A percentile compares a stretch with the other conserved stretches of the same genome.
phyloP scores from a whole-genome alignment of 768 basidiomycete species.

The Lactarius tabidus region DNA sequence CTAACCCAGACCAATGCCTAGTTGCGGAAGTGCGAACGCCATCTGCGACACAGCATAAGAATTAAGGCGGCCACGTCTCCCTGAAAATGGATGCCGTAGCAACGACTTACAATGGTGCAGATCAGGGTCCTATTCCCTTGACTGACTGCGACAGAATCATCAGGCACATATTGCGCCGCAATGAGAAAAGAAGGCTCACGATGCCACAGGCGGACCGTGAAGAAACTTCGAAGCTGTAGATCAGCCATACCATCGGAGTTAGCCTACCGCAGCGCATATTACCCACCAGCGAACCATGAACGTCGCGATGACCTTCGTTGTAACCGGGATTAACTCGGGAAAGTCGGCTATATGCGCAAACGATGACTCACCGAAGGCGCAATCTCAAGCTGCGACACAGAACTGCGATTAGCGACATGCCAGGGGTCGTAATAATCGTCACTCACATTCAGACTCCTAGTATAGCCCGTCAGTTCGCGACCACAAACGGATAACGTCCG shows the following conservation, averaged over 20 bases:
- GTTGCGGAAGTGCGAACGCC: slow-evolving; percentile 3
- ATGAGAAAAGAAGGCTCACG: background rate
- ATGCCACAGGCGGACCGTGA: slow-evolving; percentile 14
- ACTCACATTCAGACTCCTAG: slow-evolving; percentile 11
- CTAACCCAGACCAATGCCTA: slow-evolving; percentile 5
- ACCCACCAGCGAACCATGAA: slow-evolving; percentile 12
- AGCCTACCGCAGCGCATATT: background rate
- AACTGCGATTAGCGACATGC: too few relatives aligned
- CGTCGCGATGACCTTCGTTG: slow-evolving; percentile 9
- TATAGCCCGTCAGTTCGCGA: too few relatives aligned
- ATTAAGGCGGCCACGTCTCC: background rate
- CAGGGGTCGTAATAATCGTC: background rate
- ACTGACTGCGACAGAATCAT: background rate
- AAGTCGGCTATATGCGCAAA: background rate
- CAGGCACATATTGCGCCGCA: background rate
- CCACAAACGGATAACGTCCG: background rate
- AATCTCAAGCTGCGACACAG: slow-evolving; percentile 8
- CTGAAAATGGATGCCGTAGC: background rate
- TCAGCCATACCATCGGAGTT: background rate
- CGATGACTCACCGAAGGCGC: slow-evolving; percentile 5
- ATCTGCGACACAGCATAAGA: background rate
- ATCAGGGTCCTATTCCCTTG: slow-evolving; percentile 3
- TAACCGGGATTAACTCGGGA: background rate
- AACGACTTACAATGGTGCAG: background rate
- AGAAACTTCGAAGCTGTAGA: background rate